phyloP scores from a whole-genome alignment of 345 rosid species.

The Acer yangbiense region DNA sequence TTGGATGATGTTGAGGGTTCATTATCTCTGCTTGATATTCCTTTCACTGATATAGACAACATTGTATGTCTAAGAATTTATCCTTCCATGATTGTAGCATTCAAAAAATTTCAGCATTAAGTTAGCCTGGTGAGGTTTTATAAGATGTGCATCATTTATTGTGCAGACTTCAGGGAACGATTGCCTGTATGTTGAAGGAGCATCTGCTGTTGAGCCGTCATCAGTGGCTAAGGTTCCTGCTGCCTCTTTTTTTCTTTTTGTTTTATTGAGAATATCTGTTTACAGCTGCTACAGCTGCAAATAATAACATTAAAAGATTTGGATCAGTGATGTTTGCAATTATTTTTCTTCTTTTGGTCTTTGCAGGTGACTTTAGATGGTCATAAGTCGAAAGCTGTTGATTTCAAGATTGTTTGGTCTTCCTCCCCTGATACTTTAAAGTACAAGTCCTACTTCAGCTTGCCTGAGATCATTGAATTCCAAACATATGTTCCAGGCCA shows the following conservation, averaged over 20 bases:
- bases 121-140: slow-evolving; percentile 12
- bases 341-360: slow-evolving; percentile 11
- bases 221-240: slow-evolving; percentile 78
- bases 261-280: slow-evolving; percentile 2
- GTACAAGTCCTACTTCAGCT: slow-evolving; percentile 68
- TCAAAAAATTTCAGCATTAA: slow-evolving; percentile 5
- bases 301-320: not conserved
- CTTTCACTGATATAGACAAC: slow-evolving; percentile 80
- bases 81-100: slow-evolving; percentile 12
- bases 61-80: slow-evolving; percentile 51
- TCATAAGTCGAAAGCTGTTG: slow-evolving; percentile 40
- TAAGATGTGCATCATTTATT: slow-evolving; percentile 20
- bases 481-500: slow-evolving; percentile 87
- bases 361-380: slow-evolving; percentile 77
- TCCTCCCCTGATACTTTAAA: slow-evolving; percentile 75
- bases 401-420: slow-evolving; percentile 79
- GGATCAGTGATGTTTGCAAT: slow-evolving; percentile 6
- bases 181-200: slow-evolving; percentile 83
- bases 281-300: not conserved
- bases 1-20: slow-evolving; percentile 66
- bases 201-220: slow-evolving; percentile 79
- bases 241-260: slow-evolving; percentile 6
- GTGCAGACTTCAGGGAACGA: slow-evolving; percentile 62
- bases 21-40: slow-evolving; percentile 73
- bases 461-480: slow-evolving; percentile 87